Conservation (phyloP, 2,329 filamentous ascomycete genomes). For the Colletotrichum orbiculare region DNA sequence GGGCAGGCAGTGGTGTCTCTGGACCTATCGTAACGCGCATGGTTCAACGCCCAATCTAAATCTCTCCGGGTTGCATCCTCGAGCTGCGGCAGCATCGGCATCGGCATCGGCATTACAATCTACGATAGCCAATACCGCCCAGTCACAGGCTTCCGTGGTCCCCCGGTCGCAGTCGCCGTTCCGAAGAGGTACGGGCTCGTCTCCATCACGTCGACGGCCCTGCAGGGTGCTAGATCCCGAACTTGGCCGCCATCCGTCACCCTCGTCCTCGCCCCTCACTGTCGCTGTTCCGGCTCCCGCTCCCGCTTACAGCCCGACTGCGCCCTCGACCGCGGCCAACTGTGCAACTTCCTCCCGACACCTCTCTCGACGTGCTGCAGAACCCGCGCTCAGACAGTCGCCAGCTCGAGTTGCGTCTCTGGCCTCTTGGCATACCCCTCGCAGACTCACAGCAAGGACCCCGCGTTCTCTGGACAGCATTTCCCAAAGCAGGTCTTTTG, state of each 20-base stretch:
- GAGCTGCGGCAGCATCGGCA: conserved; percentile 7
- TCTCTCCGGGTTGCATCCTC: conserved; percentile 1
- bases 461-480: conserved; percentile 12
- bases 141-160: conserved; percentile 10
- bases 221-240: conserved; percentile 32
- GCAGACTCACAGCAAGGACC: conserved; percentile 30
- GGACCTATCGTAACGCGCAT: conserved; percentile 2
- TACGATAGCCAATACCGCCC: background rate
- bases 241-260: conserved; percentile 13
- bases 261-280: conserved; percentile 21
- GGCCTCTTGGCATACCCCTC: conserved; percentile 19
- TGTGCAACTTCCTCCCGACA: conserved; percentile 8
- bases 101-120: background rate
- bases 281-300: conserved; percentile 29
- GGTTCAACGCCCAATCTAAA: conserved; percentile 7
- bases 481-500: conserved; percentile 45
- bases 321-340: conserved; percentile 19
- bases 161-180: conserved; percentile 13
- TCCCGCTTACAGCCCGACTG: conserved; percentile 30
- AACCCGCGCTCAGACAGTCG: conserved; percentile 15
- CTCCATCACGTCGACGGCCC: conserved; percentile 29
- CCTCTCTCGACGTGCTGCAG: conserved; percentile 13
- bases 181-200: conserved; percentile 24
- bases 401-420: conserved; percentile 23
- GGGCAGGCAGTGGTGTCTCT: conserved; percentile 5